Evolutionary conservation across 1,284 basidiomycete genomes (phyloP), one percentile per base, ranked within the genome.

Genomic region (Tilletia indica): DNA sequence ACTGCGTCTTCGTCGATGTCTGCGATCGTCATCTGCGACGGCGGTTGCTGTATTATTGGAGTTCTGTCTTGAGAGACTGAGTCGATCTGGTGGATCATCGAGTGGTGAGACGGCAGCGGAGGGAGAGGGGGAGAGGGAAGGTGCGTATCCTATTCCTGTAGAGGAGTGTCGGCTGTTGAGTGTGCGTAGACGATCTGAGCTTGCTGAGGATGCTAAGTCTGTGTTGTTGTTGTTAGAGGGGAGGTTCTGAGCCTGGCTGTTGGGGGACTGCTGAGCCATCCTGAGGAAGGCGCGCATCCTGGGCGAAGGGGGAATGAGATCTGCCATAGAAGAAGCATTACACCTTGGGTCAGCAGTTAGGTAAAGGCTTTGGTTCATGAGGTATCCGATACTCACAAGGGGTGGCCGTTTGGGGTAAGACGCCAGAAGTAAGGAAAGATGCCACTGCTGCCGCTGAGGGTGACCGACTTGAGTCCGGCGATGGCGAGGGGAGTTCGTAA

Each of bases 221-320:
- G 42, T 31, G 25, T 31, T 31, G 25, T n/a, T 54, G 51, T 8
- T 54, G n/a, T 54, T 8, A 25, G 16, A 25, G 51, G 51, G 51
- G 51, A 54, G 56, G 5, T 4, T 14, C 56, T 58, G 21, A 34
- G 56, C 56, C 34, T 21, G 56, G 12, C 12, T 34, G 56, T 25
- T 21, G 56, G 56, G 56, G 19, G 56, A 58, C 21, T 58, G 56
- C 56, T 21, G 34, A 31, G 21, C 25, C n/a, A n/a, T n/a, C 34
- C 34, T 58, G 56, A 58, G 56, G 5, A 58, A 31, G 56, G 56
- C 56, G 56, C 56, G 56, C 56, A 58, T 58, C 51, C 31, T 25
- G n/a, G 25, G 25, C 25, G 25, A 31, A 31, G 25, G 25, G 25
- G 25, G 25, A 31, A 31, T 31, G 25, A 31, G 25, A 31, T 31